A percentile compares a stretch with the other conserved stretches of the same genome.
Evolutionary conservation across 2,329 filamentous ascomycete species (phyloP).

Genomic region (Fusarium bulbicola): DNA sequence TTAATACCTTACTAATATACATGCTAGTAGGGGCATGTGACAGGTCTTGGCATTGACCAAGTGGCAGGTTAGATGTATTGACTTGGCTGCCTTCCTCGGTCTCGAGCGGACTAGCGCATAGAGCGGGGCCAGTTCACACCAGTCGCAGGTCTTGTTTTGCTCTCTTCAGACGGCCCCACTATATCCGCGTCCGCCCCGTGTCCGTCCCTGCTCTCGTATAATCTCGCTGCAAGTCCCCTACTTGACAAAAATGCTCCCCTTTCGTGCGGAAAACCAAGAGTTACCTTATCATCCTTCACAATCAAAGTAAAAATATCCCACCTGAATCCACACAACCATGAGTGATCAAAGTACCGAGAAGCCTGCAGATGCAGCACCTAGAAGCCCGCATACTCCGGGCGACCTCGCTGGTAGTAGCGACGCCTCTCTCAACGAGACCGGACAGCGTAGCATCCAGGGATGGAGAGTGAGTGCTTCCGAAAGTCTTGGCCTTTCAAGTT

Average conservation of each 20-base stretch:
- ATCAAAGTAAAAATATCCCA: fast-evolving
- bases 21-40: too few species aligned
- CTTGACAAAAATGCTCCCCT: not conserved
- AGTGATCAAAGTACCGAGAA: not conserved
- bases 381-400: not conserved
- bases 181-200: not conserved
- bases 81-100: too few species aligned
- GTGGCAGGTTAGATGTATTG: too few species aligned
- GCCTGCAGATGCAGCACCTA: not conserved
- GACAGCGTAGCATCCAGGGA: not conserved
- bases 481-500: fast-evolving
- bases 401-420: not conserved
- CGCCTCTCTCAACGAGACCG: not conserved
- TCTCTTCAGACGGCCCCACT: not conserved
- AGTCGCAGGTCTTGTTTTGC: fast-evolving
- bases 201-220: not conserved
- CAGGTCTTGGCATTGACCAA: too few species aligned
- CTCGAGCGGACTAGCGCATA: not conserved
- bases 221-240: not conserved
- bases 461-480: not conserved
- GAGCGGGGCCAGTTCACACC: fast-evolving
- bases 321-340: not conserved
- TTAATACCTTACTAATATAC: too few species aligned
- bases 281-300: fast-evolving
- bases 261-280: not conserved